Evolutionary conservation across 352 stramenopile species (phyloP).

Genomic region (Lagenidium giganteum): DNA sequence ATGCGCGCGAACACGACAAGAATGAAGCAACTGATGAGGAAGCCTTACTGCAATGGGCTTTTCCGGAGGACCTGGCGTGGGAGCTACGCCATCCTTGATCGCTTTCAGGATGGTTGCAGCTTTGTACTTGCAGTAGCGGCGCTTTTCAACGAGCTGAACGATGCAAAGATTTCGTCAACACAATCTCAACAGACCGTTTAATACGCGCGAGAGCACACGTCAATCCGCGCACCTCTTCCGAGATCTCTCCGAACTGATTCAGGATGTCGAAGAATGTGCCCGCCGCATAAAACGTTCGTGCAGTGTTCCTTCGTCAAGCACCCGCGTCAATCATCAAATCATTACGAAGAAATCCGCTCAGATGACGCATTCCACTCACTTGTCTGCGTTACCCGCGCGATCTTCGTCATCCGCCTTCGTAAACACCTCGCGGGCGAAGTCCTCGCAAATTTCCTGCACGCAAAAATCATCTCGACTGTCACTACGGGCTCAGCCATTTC

Average conservation of each 20-base stretch:
- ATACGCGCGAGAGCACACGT: no score
- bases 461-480: not conserved
- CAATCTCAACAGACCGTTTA: not conserved
- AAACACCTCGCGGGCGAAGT: conserved; percentile 92
- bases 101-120: conserved; percentile 94
- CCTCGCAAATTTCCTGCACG: conserved; percentile 71
- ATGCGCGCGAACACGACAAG: no score
- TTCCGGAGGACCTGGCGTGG: conserved; percentile 73
- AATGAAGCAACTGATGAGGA: no score
- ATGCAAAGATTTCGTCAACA: not conserved
- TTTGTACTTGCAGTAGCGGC: conserved; percentile 95
- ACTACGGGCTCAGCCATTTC: not conserved
- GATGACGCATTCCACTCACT: conserved; percentile 36
- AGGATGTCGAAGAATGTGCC: conserved; percentile 96
- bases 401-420: conserved; percentile 93
- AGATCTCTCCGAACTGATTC: conserved; percentile 90
- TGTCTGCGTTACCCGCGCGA: conserved; percentile 82
- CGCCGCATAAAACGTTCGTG: conserved; percentile 95
- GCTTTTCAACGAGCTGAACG: conserved; percentile 77
- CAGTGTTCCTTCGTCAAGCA: conserved; percentile 73
- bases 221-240: conserved; percentile 75
- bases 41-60: no score
- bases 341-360: conserved; percentile 2
- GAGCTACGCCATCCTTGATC: conserved; percentile 89
- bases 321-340: not conserved